Percentiles rank a stretch among this genome's conserved stretches.
Conservation (phyloP, 768 basidiomycete species). For the Boletus bicolor region DNA sequence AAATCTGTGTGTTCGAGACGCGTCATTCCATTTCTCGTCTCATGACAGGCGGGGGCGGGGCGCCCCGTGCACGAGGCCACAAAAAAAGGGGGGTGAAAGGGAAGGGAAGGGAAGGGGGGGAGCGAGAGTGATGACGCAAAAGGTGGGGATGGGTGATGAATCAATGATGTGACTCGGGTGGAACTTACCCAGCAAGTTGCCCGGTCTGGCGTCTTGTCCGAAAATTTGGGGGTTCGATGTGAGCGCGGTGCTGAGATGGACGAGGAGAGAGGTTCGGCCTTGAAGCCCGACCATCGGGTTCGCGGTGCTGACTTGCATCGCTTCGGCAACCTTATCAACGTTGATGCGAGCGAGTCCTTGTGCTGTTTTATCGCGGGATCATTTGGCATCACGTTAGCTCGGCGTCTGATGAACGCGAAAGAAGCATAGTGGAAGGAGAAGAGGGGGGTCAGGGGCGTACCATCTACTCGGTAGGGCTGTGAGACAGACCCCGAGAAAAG, state of each 20-base stretch:
- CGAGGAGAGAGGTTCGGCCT: conserved; percentile 76
- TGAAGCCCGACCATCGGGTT: conserved; percentile 93
- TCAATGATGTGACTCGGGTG: not conserved
- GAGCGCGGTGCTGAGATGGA: conserved; percentile 71
- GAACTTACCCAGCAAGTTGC: conserved; percentile 69
- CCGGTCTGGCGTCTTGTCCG: conserved; percentile 70
- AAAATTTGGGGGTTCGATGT: conserved; percentile 64
- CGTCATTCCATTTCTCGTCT: not conserved
- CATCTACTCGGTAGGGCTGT: conserved; percentile 76
- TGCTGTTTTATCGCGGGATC: conserved; percentile 43
- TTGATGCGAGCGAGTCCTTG: conserved; percentile 67
- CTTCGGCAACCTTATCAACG: conserved; percentile 51
- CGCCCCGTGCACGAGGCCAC: not conserved
- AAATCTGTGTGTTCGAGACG: conserved; percentile 48
- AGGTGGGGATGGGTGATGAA: not conserved
- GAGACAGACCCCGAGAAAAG: conserved; percentile 63
- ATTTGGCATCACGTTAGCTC: conserved; percentile 12
- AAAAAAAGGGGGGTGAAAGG: not conserved
- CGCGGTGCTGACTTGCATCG: conserved; percentile 72
- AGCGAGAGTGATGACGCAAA: not conserved
- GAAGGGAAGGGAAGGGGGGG: too few relatives aligned
- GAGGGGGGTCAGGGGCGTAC: conserved; percentile 38
- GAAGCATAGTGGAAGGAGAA: not conserved
- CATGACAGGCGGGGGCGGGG: not conserved
- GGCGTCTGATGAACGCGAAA: not conserved